phyloP scores from a whole-genome alignment of 2,329 filamentous ascomycete genomes.

The Zymoseptoria pseudotritici region DNA sequence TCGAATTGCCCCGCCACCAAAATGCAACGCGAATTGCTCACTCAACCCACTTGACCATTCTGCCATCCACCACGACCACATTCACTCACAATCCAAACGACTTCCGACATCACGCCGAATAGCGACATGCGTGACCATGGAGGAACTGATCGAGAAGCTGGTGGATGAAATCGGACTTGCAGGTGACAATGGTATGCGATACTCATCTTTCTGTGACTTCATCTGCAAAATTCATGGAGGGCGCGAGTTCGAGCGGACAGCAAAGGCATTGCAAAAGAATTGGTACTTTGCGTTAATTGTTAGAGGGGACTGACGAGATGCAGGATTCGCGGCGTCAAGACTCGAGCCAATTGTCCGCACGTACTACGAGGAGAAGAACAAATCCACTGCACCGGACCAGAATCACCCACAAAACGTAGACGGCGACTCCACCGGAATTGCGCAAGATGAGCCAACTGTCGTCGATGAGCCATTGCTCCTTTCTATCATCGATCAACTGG shows the following conservation, averaged over 20 bases:
- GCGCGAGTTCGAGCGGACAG: neutral
- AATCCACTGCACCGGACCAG: neutral
- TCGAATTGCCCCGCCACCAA: neutral
- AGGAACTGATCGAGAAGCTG: neutral
- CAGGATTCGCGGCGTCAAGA: slow-evolving; percentile 36
- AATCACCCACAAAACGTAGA: neutral
- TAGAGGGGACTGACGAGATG: neutral
- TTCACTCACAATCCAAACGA: neutral
- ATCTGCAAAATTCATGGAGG: neutral
- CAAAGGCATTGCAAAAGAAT: neutral
- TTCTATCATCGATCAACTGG: slow-evolving; percentile 52
- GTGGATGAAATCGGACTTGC: neutral
- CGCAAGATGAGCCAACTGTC: slow-evolving; percentile 5
- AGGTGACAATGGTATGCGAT: neutral
- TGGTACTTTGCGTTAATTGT: neutral
- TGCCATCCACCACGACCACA: neutral
- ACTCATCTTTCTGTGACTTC: neutral
- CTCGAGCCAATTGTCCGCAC: slow-evolving; percentile 33
- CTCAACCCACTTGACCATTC: neutral
- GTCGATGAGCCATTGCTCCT: slow-evolving; percentile 47
- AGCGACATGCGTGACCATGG: neutral
- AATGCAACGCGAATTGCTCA: neutral
- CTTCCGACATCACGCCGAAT: neutral
- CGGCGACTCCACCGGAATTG: neutral
- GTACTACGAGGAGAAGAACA: slow-evolving; percentile 30